Evolutionary conservation across 331 rosid species (phyloP).

Genomic region (Rhamnella rubrinervis): DNA sequence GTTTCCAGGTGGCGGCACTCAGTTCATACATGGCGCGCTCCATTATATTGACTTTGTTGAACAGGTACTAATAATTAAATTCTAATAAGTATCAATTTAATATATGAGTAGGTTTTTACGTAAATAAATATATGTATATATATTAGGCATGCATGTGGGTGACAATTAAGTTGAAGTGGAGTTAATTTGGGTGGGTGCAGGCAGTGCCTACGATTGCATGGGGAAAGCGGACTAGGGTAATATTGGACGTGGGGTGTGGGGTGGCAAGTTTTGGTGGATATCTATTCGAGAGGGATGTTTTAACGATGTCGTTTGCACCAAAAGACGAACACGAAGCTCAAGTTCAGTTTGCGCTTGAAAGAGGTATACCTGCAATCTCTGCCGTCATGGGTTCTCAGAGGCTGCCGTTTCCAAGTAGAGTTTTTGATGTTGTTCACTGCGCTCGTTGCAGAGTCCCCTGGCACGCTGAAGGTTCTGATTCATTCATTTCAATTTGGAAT

Average conservation of each 20-base stretch:
- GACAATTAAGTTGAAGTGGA: background rate
- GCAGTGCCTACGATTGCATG: slow-evolving; percentile 59
- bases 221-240: slow-evolving; percentile 78
- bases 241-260: slow-evolving; percentile 90
- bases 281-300: slow-evolving; percentile 73
- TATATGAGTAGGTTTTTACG: background rate
- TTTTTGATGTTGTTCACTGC: slow-evolving; percentile 69
- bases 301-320: slow-evolving; percentile 87
- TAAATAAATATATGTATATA: too few relatives aligned
- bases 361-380: slow-evolving; percentile 89
- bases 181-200: slow-evolving; percentile 33
- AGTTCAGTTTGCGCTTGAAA: slow-evolving; percentile 88
- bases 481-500: background rate
- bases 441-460: slow-evolving; percentile 93
- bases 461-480: slow-evolving; percentile 64
- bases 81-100: too few relatives aligned
- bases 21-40: slow-evolving; percentile 84
- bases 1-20: slow-evolving; percentile 97
- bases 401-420: slow-evolving; percentile 72
- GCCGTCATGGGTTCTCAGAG: slow-evolving; percentile 96
- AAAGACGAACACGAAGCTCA: slow-evolving; percentile 93
- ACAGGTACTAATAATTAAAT: slow-evolving; percentile 35
- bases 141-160: too few relatives aligned
- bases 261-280: slow-evolving; percentile 90
- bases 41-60: slow-evolving; percentile 79